Base-by-base conservation (phyloP, 176 grass and related monocot species). In the Eremochloa ophiuroides region DNA sequence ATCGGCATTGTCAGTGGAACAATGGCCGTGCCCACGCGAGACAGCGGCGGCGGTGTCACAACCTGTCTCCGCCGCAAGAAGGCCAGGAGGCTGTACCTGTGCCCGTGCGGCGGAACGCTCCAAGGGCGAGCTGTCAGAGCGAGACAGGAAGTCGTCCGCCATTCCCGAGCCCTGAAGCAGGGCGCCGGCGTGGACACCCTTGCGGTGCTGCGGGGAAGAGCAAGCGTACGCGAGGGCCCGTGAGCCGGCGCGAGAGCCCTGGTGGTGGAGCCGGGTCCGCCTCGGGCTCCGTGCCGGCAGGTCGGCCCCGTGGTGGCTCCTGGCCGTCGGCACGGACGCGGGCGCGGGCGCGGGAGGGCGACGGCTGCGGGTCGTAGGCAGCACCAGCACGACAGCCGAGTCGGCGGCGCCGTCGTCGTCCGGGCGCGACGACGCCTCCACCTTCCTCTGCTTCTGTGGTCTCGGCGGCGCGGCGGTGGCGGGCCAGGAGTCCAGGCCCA, bases 401-500 rank as follows among this genome's bases (percentile, higher is more conserved):
- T 72, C 65, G 10, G 0, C 16, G 70, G 22, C 73, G 61, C 58
- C 77, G 13, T n/a, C n/a, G n/a, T 0, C 20, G 69, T 47, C 73
- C 31, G 1, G 42, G 16, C 50, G 60, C 71, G 63, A 20, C 69
- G 26, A 20, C 69, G 26, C 23, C n/a, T 91, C 89, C 55, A 88
- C 88, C 74, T 95, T 98, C 69, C 90, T 81, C 72, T 93, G 89
- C 80, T 98, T 98, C 69, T 89, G 88, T 77, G 90, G 93, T 40
- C 88, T 78, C 18, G 50, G 70, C 42, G 50, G 63, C 7, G 74
- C 60, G 8, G 69, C 10, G 4, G 62, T 9, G 25, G 79, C 62
- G 7, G 93, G 96, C 93, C 90, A 95, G 14, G 86, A 85, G 13
- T 98, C 90, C 6, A 98, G 91, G 75, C 96, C 96, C 96, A 98